phyloP scores from a whole-genome alignment of 2,329 filamentous ascomycete species.

The Fusarium verrucosum region DNA sequence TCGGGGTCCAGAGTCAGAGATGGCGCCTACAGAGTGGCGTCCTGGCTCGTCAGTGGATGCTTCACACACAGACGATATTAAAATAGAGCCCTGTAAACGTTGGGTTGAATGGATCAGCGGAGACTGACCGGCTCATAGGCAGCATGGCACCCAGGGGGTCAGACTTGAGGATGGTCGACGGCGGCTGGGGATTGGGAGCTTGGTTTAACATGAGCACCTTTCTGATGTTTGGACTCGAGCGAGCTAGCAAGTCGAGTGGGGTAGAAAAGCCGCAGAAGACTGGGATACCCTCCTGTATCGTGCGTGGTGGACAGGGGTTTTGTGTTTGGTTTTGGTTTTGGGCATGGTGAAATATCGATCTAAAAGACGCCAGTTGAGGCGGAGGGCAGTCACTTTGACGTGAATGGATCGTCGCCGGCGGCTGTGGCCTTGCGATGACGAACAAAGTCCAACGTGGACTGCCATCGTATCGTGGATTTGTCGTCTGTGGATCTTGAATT shows the following conservation, averaged over 20 bases:
- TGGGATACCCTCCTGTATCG: conserved; percentile 33
- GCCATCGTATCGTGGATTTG: conserved; percentile 13
- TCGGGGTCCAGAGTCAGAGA: conserved; percentile 51
- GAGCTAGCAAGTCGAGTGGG: conserved; percentile 31
- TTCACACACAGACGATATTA: conserved; percentile 52
- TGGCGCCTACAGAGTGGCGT: conserved; percentile 55
- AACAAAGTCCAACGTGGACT: conserved; percentile 25
- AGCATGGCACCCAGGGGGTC: conserved; percentile 38
- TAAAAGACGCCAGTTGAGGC: conserved; percentile 26
- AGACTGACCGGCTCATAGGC: conserved; percentile 42
- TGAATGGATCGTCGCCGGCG: conserved; percentile 35
- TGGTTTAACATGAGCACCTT: conserved; percentile 32
- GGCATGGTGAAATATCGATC: conserved; percentile 15
- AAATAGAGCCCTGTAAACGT: conserved; percentile 53
- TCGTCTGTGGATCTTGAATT: conserved; percentile 32
- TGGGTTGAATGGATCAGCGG: conserved; percentile 46
- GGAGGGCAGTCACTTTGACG: conserved; percentile 33
- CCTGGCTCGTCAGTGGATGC: conserved; percentile 56
- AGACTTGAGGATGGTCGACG: conserved; percentile 33
- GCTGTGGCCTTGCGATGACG: conserved; percentile 34
- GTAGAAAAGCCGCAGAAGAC: conserved; percentile 38
- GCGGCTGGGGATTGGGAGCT: conserved; percentile 41
- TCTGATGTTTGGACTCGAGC: conserved; percentile 26
- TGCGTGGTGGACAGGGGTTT: conserved; percentile 17
- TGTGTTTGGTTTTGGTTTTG: background rate